Conservation (phyloP, 2,329 filamentous ascomycete genomes). For the Venturiaceae sp. region DNA sequence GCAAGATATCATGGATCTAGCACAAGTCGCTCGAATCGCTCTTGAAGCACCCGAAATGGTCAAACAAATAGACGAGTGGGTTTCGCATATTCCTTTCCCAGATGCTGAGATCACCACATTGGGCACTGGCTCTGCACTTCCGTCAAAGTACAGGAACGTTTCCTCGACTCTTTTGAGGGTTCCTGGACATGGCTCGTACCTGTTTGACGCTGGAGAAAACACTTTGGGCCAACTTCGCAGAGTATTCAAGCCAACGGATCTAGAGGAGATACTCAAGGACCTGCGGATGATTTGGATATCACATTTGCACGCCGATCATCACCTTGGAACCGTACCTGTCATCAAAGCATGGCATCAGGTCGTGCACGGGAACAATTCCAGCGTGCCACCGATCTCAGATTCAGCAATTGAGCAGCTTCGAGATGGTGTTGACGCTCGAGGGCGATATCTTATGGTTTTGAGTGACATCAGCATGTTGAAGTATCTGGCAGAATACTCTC, state of each 20-base stretch:
- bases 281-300: conserved; percentile 84
- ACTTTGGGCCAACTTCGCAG: conserved; percentile 81
- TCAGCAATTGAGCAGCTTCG: background rate
- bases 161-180: conserved; percentile 78
- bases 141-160: conserved; percentile 92
- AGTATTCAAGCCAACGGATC: conserved; percentile 54
- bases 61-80: conserved; percentile 45
- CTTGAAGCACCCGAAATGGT: conserved; percentile 10
- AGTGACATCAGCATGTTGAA: conserved; percentile 62
- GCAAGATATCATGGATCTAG: conserved; percentile 43
- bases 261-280: conserved; percentile 63
- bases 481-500: conserved; percentile 71
- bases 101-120: conserved; percentile 79
- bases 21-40: conserved; percentile 19
- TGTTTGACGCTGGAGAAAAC: conserved; percentile 88
- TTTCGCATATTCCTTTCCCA: conserved; percentile 58
- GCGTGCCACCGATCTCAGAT: conserved; percentile 5
- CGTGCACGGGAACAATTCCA: conserved; percentile 32
- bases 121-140: conserved; percentile 82
- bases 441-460: conserved; percentile 48
- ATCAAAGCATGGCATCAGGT: conserved; percentile 69
- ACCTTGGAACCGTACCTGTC: conserved; percentile 74
- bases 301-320: conserved; percentile 93
- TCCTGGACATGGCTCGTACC: conserved; percentile 75
- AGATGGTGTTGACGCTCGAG: conserved; percentile 11